phyloP scores from a whole-genome alignment of 2,329 filamentous ascomycete genomes.

The Fusarium equiseti region DNA sequence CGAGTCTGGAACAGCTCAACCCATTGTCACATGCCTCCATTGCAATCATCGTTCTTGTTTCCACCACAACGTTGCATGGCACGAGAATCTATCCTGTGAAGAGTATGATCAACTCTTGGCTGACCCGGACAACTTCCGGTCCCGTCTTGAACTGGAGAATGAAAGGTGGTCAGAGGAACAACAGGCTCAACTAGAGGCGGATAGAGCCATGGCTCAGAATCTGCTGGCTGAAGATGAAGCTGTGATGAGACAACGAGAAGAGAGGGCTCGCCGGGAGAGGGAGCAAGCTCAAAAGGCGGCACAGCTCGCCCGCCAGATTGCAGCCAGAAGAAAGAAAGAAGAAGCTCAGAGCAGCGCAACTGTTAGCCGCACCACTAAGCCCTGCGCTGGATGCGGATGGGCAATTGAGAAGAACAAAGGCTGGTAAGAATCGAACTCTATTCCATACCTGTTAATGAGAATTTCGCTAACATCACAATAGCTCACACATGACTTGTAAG shows the following conservation, averaged over 20 bases:
- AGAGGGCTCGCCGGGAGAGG: conserved; percentile 40
- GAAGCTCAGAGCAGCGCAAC: conserved; percentile 50
- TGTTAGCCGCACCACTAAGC: conserved; percentile 52
- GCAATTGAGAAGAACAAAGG: conserved; percentile 57
- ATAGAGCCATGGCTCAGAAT: conserved; percentile 52
- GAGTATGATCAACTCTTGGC: conserved; percentile 57
- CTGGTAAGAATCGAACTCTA: conserved; percentile 54
- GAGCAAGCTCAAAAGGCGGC: conserved; percentile 45
- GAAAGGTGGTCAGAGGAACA: conserved; percentile 54
- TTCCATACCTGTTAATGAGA: background rate
- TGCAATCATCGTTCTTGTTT: conserved; percentile 59
- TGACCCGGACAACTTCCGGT: conserved; percentile 56
- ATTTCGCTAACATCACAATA: conserved; percentile 46
- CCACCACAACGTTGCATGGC: conserved; percentile 57
- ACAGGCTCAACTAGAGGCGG: conserved; percentile 62
- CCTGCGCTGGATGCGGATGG: conserved; percentile 54
- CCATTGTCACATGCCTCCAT: conserved; percentile 57
- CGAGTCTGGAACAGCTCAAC: conserved; percentile 52
- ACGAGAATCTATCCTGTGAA: conserved; percentile 56
- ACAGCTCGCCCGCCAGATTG: conserved; percentile 46
- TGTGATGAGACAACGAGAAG: conserved; percentile 42
- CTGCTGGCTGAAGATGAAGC: conserved; percentile 50
- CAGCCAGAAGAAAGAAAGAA: conserved; percentile 50
- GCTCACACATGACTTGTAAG: conserved; percentile 59
- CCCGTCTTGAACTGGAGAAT: conserved; percentile 53